Evolutionary conservation across 768 basidiomycete species (phyloP).

Genomic region (Xanthoconium stramineum): DNA sequence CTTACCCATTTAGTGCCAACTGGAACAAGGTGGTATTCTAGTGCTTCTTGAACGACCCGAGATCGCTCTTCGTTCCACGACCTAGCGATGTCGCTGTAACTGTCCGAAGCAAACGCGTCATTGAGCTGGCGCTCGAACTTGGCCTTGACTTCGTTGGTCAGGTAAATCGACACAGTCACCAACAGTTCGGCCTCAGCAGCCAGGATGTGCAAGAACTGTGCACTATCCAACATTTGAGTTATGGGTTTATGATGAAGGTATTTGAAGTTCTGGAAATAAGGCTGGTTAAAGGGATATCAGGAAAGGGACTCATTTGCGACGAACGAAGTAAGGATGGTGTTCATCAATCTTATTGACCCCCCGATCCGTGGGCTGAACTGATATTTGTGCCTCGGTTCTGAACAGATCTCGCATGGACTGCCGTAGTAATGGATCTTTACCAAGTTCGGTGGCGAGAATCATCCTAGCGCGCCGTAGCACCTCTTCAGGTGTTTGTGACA

Average conservation of each 20-base stretch:
- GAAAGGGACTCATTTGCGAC: conserved; percentile 25
- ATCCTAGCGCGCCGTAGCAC: conserved; percentile 71
- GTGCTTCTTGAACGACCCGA: conserved; percentile 71
- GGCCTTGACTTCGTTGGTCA: conserved; percentile 61
- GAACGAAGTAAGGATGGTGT: conserved; percentile 66
- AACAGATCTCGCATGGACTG: conserved; percentile 74
- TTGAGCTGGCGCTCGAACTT: conserved; percentile 72
- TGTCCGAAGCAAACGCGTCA: conserved; percentile 81
- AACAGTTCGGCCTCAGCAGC: conserved; percentile 88
- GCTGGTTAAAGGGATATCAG: conserved; percentile 3
- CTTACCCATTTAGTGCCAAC: conserved; percentile 83
- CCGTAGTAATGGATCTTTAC: conserved; percentile 87
- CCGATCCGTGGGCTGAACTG: conserved; percentile 83
- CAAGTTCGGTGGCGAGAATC: conserved; percentile 86
- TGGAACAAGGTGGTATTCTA: conserved; percentile 82
- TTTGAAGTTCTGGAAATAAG: conserved; percentile 76
- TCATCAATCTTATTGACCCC: conserved; percentile 77
- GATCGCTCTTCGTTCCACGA: conserved; percentile 90
- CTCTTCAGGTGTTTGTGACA: conserved; percentile 60
- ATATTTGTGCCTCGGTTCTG: conserved; percentile 69
- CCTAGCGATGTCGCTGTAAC: conserved; percentile 77
- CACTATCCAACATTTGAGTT: conserved; percentile 58
- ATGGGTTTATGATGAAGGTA: conserved; percentile 83
- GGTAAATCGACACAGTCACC: conserved; percentile 67
- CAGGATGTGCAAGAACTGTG: conserved; percentile 89